These are phyloP conservation scores for Malania oleifera DNA, from an alignment of 164 flowering plant genomes.

Conservation along the genomic window DNA sequence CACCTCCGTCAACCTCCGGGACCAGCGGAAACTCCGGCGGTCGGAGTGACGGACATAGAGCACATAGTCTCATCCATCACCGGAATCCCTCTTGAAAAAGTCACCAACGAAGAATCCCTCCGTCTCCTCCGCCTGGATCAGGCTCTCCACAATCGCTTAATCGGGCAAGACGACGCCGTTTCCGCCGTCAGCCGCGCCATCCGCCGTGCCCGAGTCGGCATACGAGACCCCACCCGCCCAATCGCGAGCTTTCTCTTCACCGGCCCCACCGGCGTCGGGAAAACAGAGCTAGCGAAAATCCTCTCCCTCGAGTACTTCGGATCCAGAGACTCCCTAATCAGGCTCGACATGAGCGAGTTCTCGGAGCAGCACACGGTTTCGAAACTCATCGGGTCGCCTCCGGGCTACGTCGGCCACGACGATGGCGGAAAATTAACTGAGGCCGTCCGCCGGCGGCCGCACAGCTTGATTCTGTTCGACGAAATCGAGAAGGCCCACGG, in stretches of 20 bases:
- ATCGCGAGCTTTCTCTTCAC: constrained; percentile 35
- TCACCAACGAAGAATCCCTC: constrained; percentile 19
- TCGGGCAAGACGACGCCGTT: constrained; percentile 41
- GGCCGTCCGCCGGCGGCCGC: constrained; percentile 25
- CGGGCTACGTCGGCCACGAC: constrained; percentile 32
- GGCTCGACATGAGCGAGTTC: constrained; percentile 45
- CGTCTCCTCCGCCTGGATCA: constrained; percentile 28
- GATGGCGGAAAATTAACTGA: constrained; percentile 35
- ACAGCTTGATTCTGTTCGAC: constrained; percentile 31
- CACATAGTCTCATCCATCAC: constrained; percentile 26
- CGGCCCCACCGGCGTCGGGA: constrained; percentile 50
- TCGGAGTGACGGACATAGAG: constrained; percentile 29
- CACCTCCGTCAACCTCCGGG: neutral
- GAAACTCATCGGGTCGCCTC: constrained; percentile 29
- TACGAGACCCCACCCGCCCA: constrained; percentile 29
- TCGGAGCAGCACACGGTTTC: constrained; percentile 17
- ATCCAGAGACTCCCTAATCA: constrained; percentile 27
- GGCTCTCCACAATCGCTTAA: constrained; percentile 15
- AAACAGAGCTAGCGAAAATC: constrained; percentile 34
- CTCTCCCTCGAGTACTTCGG: constrained; percentile 31
- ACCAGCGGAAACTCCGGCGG: neutral
- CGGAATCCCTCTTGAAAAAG: constrained; percentile 31
- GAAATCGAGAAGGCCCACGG: constrained; percentile 40
- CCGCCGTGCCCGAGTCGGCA: constrained; percentile 32
- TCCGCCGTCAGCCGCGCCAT: constrained; percentile 31